Percentiles rank a stretch among this genome's conserved stretches.
phyloP scores from a whole-genome alignment of 2,329 filamentous ascomycete genomes.

The Emergomyces pasteurianus region DNA sequence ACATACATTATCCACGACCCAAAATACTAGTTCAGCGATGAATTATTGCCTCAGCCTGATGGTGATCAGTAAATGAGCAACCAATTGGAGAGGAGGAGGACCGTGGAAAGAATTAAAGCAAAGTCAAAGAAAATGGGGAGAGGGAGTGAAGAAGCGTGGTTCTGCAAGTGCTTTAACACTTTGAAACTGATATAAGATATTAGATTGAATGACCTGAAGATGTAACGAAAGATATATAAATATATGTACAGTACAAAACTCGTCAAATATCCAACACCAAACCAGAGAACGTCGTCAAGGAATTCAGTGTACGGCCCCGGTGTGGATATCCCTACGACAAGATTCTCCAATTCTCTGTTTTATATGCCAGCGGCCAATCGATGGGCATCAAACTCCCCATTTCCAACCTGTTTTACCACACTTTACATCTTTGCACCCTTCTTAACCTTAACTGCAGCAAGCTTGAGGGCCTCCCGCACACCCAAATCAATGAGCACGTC shows the following conservation, averaged over 20 bases:
- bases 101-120: not conserved
- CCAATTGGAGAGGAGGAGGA: not conserved
- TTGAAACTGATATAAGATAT: not conserved
- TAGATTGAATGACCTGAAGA: not conserved
- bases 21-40: no score
- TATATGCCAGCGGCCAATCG: not conserved
- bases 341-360: not conserved
- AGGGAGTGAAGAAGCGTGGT: no score
- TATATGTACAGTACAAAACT: not conserved
- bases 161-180: not conserved
- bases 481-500: constrained; percentile 10
- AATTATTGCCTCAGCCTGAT: not conserved
- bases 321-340: not conserved
- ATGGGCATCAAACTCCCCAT: not conserved
- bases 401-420: not conserved
- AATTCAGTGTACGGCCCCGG: not conserved
- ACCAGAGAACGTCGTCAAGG: not conserved
- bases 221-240: not conserved
- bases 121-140: not conserved
- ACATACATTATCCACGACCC: no score
- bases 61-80: no score
- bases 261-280: not conserved
- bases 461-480: constrained; percentile 8
- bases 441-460: constrained; percentile 1
- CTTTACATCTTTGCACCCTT: constrained; percentile 1